A percentile compares a stretch with the other conserved stretches of the same genome.
These are phyloP conservation scores for Cryphonectria carpinicola DNA, from an alignment of 2,329 filamentous ascomycete genomes.

Conservation along the genomic window DNA sequence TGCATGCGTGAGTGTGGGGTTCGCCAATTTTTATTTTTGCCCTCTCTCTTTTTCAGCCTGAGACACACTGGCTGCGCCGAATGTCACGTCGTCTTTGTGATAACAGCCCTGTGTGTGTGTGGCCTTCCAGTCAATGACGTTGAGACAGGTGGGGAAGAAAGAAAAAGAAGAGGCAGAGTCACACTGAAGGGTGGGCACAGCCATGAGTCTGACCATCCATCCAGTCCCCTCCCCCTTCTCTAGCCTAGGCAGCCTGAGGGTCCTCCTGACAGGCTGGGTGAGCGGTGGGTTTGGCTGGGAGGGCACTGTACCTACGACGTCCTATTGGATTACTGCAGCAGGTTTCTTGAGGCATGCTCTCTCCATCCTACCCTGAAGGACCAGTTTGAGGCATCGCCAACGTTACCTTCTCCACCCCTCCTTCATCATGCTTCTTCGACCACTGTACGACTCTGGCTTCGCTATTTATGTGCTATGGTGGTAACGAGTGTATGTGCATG, in stretches of 20 bases:
- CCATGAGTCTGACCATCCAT: background rate
- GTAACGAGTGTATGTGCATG: background rate
- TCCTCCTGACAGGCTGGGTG: background rate
- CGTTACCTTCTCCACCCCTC: background rate
- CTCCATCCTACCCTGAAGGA: background rate
- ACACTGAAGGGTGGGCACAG: conserved; percentile 4
- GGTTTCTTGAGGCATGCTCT: background rate
- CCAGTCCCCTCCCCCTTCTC: background rate
- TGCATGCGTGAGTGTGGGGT: background rate
- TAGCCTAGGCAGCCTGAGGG: background rate
- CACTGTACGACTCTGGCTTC: background rate
- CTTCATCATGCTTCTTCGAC: background rate
- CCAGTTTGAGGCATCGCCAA: background rate
- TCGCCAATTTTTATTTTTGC: background rate
- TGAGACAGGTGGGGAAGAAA: background rate
- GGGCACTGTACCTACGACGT: background rate
- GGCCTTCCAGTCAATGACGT: background rate
- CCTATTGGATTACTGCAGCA: background rate
- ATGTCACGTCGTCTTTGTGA: conserved; percentile 2
- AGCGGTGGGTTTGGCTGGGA: background rate
- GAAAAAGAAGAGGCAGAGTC: background rate
- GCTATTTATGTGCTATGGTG: background rate
- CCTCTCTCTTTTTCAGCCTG: background rate
- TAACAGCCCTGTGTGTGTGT: background rate
- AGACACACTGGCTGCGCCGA: conserved; percentile 2